A percentile compares a stretch with the other conserved stretches of the same genome.
Conservation (phyloP, 495 filamentous ascomycete genomes). For the Penicillium coffeae region DNA sequence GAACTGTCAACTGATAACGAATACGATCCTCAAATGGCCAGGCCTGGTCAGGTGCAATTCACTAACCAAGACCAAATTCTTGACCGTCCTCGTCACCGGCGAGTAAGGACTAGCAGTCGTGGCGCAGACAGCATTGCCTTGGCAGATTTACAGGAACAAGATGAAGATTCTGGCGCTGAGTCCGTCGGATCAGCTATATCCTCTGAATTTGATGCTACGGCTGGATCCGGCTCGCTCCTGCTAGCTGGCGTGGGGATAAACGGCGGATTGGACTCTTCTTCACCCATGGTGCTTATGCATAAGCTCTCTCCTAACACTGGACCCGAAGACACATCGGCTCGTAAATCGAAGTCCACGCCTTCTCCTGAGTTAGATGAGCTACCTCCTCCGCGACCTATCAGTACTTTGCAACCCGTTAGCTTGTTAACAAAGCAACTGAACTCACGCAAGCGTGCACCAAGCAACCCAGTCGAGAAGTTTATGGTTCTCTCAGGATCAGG, state of each 20-base stretch:
- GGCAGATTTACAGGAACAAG: slow-evolving; percentile 45
- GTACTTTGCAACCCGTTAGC: slow-evolving; percentile 75
- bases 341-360: slow-evolving; percentile 51
- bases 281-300: slow-evolving; percentile 42
- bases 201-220: slow-evolving; percentile 65
- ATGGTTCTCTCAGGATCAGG: slow-evolving; percentile 83
- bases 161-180: slow-evolving; percentile 61
- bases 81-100: slow-evolving; percentile 54
- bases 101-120: slow-evolving; percentile 55
- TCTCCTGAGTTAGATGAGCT: slow-evolving; percentile 68
- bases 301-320: slow-evolving; percentile 36
- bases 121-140: slow-evolving; percentile 36
- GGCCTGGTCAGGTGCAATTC: slow-evolving; percentile 54
- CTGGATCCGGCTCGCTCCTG: slow-evolving; percentile 55
- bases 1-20: slow-evolving; percentile 91
- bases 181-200: slow-evolving; percentile 62
- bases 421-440: slow-evolving; percentile 67
- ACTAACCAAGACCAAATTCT: slow-evolving; percentile 48
- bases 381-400: slow-evolving; percentile 87
- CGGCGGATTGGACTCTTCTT: slow-evolving; percentile 41
- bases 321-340: slow-evolving; percentile 49
- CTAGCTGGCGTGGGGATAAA: slow-evolving; percentile 49
- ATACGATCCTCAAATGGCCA: slow-evolving; percentile 65
- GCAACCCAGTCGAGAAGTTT: slow-evolving; percentile 79
- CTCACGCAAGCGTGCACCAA: slow-evolving; percentile 73